A percentile compares a stretch with the other conserved stretches of the same genome.
Conservation (phyloP, 768 basidiomycete species). For the Tricholoma terreum region DNA sequence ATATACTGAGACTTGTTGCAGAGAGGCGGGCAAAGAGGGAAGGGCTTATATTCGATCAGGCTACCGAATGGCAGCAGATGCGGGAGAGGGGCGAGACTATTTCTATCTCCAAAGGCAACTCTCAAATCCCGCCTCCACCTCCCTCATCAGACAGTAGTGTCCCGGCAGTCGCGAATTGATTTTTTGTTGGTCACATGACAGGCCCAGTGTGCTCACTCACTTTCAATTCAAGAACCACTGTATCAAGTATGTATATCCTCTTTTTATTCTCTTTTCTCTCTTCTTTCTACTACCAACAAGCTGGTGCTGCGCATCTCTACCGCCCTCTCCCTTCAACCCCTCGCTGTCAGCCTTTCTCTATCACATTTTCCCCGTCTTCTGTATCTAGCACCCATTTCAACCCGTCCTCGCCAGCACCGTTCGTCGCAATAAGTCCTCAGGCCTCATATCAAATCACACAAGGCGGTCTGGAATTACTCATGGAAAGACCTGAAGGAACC, state of each 20-base stretch:
- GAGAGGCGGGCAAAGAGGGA: constrained; percentile 42
- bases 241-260: constrained; percentile 3
- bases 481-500: constrained; percentile 28
- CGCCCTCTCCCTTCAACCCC: background rate
- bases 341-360: constrained; percentile 25
- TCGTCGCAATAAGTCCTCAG: constrained; percentile 27
- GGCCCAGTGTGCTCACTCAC: background rate
- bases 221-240: no score
- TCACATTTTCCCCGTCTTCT: constrained; percentile 15
- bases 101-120: constrained; percentile 11
- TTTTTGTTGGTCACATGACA: constrained; percentile 6
- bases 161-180: constrained; percentile 5
- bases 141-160: constrained; percentile 2
- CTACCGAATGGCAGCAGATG: constrained; percentile 32
- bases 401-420: constrained; percentile 12
- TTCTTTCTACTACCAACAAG: background rate
- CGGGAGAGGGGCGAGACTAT: constrained; percentile 30
- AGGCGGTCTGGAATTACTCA: constrained; percentile 29
- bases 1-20: constrained; percentile 41
- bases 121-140: background rate
- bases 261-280: background rate
- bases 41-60: constrained; percentile 32
- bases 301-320: background rate
- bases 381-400: constrained; percentile 12
- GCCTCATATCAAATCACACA: constrained; percentile 24